phyloP scores from a whole-genome alignment of 257 asterid genomes.

The Cinchona pubescens region DNA sequence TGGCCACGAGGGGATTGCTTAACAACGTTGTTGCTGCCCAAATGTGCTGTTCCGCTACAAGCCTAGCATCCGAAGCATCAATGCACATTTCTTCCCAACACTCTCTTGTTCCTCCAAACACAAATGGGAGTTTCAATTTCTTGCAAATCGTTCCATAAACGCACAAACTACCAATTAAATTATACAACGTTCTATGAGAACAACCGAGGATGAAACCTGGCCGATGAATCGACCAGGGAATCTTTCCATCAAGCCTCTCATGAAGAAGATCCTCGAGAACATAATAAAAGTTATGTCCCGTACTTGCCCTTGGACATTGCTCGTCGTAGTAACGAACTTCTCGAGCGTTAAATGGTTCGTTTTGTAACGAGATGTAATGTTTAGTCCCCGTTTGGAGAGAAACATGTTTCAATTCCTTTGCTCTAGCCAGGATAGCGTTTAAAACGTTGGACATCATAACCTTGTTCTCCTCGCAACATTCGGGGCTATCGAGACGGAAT shows the following conservation, averaged over 20 bases:
- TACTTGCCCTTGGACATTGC: constrained; percentile 52
- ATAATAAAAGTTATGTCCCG: constrained; percentile 58
- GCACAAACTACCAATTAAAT: constrained; percentile 67
- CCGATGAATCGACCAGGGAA: constrained; percentile 71
- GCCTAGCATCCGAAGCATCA: constrained; percentile 76
- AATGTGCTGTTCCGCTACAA: constrained; percentile 76
- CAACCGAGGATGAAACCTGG: constrained; percentile 76
- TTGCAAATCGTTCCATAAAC: constrained; percentile 77
- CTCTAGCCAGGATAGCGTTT: constrained; percentile 46
- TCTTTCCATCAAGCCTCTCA: constrained; percentile 38
- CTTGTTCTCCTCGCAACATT: constrained; percentile 57
- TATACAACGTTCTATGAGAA: constrained; percentile 49
- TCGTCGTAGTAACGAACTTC: constrained; percentile 37
- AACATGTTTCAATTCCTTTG: constrained; percentile 46
- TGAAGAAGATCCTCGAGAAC: constrained; percentile 70
- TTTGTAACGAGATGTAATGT: constrained; percentile 58
- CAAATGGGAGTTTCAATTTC: constrained; percentile 54
- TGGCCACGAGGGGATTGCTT: constrained; percentile 28
- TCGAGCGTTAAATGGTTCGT: neutral
- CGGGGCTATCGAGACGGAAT: constrained; percentile 53
- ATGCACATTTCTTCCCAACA: constrained; percentile 78
- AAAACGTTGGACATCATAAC: constrained; percentile 70
- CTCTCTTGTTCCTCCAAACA: constrained; percentile 62
- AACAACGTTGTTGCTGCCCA: constrained; percentile 51
- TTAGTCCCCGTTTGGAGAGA: constrained; percentile 82